phyloP scores from a whole-genome alignment of 176 grass and related monocot genomes.

The Ensete ventricosum region DNA sequence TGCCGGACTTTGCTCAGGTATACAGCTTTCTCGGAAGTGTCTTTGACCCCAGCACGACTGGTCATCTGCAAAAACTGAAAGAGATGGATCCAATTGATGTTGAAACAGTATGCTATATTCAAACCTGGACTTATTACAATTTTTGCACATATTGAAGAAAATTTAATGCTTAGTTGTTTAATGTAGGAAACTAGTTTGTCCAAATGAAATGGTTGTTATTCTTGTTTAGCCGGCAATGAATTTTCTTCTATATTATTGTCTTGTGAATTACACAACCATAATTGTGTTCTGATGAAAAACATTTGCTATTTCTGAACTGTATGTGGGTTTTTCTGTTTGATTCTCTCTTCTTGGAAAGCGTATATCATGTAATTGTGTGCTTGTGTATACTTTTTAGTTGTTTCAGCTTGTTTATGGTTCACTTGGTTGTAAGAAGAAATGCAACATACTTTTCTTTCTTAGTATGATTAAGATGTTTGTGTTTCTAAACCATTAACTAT shows the following conservation, averaged over 20 bases:
- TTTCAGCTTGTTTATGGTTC: too few species aligned
- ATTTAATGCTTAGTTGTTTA: background rate
- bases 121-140: conserved; percentile 7
- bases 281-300: background rate
- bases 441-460: too few species aligned
- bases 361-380: too few species aligned
- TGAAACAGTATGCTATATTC: conserved; percentile 64
- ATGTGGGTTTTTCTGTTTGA: background rate
- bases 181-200: background rate
- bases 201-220: background rate
- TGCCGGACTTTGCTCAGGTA: conserved; percentile 70
- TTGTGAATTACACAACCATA: too few species aligned
- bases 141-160: background rate
- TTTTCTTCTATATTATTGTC: too few species aligned
- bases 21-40: conserved; percentile 79
- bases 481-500: too few species aligned
- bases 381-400: too few species aligned
- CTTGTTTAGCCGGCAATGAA: background rate
- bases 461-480: too few species aligned
- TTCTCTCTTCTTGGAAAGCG: too few species aligned
- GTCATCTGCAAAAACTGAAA: conserved; percentile 56
- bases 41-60: conserved; percentile 73
- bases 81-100: conserved; percentile 84
- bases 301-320: background rate
- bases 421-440: too few species aligned